A percentile compares a stretch with the other conserved stretches of the same genome.
phyloP scores from a whole-genome alignment of 345 rosid species.

The Populus deltoides region DNA sequence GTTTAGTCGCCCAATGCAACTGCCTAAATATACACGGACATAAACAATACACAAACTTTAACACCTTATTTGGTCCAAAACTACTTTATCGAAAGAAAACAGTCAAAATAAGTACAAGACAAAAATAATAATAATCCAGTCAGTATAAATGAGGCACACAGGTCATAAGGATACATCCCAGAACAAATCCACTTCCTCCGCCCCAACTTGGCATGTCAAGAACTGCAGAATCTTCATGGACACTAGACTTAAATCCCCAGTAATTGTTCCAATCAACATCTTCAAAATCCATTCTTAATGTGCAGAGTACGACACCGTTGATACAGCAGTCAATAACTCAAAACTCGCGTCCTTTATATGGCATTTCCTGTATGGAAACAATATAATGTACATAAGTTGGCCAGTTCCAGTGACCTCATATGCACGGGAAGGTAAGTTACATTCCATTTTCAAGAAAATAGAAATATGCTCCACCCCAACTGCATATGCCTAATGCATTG shows the following conservation, averaged over 20 bases:
- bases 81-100: not conserved
- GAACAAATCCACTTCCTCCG: slow-evolving; percentile 1
- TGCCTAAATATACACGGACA: not conserved
- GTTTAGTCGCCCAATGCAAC: not conserved
- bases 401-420: not conserved
- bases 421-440: not conserved
- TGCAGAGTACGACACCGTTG: slow-evolving; percentile 14
- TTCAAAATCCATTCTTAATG: slow-evolving; percentile 18
- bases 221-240: not conserved
- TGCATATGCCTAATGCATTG: not conserved
- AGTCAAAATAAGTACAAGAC: not conserved
- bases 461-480: not conserved
- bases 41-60: not conserved
- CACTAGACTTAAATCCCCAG: slow-evolving; percentile 9
- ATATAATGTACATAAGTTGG: not conserved
- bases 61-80: not conserved
- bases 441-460: not conserved
- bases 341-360: slow-evolving; percentile 57
- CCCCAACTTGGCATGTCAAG: not conserved
- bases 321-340: slow-evolving; percentile 26
- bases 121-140: not conserved
- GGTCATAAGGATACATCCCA: slow-evolving; percentile 24
- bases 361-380: slow-evolving; percentile 57
- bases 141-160: slow-evolving; percentile 19
- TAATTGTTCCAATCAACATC: slow-evolving; percentile 16